Base-by-base conservation (phyloP, 139 green algal species). In the Chlorella sorokiniana region DNA sequence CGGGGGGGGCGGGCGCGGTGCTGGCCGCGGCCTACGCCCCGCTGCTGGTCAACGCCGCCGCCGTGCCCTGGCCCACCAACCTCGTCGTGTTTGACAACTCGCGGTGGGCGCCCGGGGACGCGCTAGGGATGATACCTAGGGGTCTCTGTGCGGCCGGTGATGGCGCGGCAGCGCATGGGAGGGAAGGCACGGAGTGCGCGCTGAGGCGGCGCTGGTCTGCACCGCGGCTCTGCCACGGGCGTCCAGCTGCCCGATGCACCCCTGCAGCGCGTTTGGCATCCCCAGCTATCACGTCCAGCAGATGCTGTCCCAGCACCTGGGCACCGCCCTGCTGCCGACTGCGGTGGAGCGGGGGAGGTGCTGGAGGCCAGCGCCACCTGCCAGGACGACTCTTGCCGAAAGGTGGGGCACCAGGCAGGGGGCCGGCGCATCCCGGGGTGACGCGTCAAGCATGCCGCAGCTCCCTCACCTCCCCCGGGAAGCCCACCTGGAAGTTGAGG, bases 1-100 rank as follows among this genome's bases (percentile, higher is more conserved):
- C 27, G 42, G 74, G 69, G 22, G 59, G 22, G 59, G 22, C 83
- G 10, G 25, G 59, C 59, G 7, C 40, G 6, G 87, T 94, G 31
- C n/a, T 54, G 38, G 89, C 91, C 79, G 86, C 85, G 1, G 83
- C 86, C 45, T 94, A 91, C 69, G 91, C 91, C 27, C 91, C 91
- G 18, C 86, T 94, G 4, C 82, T 94, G 8, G 86, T 88, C 23
- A 84, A 94, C 81, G 51, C 38, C 20, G 41, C 91, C 29, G 64
- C 85, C 38, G 69, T 81, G 23, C 83, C 63, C 42, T 93, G 88
- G 82, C 56, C 59, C n/a, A 79, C 86, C 37, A 81, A 90, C 73
- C 63, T 92, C 23, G 83, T 90, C 18, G 68, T 75, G 40, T 75
- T 75, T 75, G 68, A 75, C 68, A 75, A 75, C 68, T 38, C 29